These are phyloP conservation scores for Blastobotrys arbuscula DNA, from an alignment of 1,139 yeast genomes.

Conservation along the genomic window DNA sequence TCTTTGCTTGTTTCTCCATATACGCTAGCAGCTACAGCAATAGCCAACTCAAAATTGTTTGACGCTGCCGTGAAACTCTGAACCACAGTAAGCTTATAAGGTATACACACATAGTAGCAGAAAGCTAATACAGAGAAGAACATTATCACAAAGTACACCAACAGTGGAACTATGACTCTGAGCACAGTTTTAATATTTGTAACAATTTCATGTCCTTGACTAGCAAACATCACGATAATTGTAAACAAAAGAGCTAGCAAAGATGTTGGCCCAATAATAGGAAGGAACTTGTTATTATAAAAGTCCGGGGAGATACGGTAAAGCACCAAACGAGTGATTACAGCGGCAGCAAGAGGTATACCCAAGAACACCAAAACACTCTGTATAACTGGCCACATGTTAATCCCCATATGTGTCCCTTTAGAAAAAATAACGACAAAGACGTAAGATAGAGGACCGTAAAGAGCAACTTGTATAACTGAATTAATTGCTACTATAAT, in stretches of 20 bases:
- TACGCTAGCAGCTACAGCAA: constrained; percentile 50
- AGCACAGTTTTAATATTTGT: constrained; percentile 47
- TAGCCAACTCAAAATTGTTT: constrained; percentile 49
- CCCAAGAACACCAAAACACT: constrained; percentile 53
- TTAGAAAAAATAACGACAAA: constrained; percentile 29
- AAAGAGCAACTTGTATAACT: constrained; percentile 47
- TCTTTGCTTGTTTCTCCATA: constrained; percentile 51
- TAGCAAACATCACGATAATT: constrained; percentile 48
- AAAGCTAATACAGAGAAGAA: constrained; percentile 43
- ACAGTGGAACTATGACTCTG: constrained; percentile 48
- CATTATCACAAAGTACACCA: constrained; percentile 44
- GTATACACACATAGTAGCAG: constrained; percentile 31
- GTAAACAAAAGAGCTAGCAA: constrained; percentile 50
- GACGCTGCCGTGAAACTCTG: constrained; percentile 57
- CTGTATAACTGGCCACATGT: constrained; percentile 40
- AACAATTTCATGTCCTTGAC: constrained; percentile 48
- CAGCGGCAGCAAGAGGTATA: constrained; percentile 46
- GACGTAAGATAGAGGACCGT: constrained; percentile 50
- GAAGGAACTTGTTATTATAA: constrained; percentile 39
- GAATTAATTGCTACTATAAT: constrained; percentile 49
- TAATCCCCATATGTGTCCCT: constrained; percentile 19
- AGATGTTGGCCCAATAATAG: constrained; percentile 46
- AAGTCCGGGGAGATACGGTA: constrained; percentile 26
- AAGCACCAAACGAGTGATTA: constrained; percentile 38
- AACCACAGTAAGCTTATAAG: constrained; percentile 43